Evolutionary conservation across 306 rosid genomes (phyloP).

Genomic region (Fragaria vesca): DNA sequence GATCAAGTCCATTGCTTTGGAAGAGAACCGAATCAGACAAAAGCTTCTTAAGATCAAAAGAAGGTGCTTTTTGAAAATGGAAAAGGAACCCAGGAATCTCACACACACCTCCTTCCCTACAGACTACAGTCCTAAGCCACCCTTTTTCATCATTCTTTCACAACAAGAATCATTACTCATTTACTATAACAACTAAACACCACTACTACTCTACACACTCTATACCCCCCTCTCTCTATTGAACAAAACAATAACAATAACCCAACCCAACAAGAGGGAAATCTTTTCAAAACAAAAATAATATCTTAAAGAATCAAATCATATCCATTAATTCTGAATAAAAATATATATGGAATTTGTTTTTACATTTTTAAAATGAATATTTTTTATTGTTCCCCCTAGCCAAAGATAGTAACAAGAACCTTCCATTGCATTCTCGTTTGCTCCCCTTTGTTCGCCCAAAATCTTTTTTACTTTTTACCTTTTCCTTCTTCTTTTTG

Average conservation of each 20-base stretch:
- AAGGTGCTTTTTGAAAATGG: constrained; percentile 54
- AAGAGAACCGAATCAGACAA: constrained; percentile 84
- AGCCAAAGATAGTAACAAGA: constrained; percentile 12
- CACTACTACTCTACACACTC: background rate
- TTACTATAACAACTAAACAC: constrained; percentile 49
- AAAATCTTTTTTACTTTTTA: background rate
- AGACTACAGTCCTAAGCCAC: constrained; percentile 47
- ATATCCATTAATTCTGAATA: background rate
- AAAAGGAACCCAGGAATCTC: constrained; percentile 77
- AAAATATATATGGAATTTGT: background rate
- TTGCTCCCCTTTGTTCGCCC: constrained; percentile 2
- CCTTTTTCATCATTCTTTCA: constrained; percentile 72
- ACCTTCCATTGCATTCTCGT: constrained; percentile 29
- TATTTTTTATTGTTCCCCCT: background rate
- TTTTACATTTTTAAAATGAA: background rate
- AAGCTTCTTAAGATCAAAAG: constrained; percentile 72
- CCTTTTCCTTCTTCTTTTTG: constrained; percentile 12
- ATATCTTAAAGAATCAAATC: background rate
- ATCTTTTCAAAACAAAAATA: constrained; percentile 28
- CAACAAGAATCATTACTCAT: constrained; percentile 64
- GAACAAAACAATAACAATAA: background rate
- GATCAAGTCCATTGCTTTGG: constrained; percentile 74
- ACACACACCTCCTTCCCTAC: constrained; percentile 34
- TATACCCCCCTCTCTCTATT: background rate
- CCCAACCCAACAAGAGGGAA: constrained; percentile 19